These are phyloP conservation scores for Amylostereum areolatum DNA, from an alignment of 1,284 basidiomycete species.

Conservation along the genomic window DNA sequence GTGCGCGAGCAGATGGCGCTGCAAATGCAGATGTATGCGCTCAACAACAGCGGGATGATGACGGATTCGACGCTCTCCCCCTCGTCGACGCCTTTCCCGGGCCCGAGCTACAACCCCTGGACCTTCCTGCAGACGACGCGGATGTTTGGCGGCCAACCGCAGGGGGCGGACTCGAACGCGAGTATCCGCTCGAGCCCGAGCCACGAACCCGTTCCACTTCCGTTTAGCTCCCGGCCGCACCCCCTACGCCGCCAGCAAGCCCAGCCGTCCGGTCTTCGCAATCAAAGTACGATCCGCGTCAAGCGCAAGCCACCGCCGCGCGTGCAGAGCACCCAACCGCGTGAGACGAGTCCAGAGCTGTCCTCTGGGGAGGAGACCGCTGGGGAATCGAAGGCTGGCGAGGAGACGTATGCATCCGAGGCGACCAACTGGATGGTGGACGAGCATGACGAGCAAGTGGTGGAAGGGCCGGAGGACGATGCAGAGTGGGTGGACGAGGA, in stretches of 20 bases:
- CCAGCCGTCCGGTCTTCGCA: too few relatives aligned
- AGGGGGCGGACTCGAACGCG: constrained; percentile 34
- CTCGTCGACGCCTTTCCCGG: constrained; percentile 62
- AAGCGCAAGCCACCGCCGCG: constrained; percentile 53
- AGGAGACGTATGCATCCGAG: constrained; percentile 24
- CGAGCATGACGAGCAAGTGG: too few relatives aligned
- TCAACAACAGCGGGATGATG: constrained; percentile 57
- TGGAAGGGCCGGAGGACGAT: too few relatives aligned
- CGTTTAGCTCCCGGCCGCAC: constrained; percentile 34
- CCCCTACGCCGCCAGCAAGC: constrained; percentile 23
- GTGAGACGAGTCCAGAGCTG: constrained; percentile 71
- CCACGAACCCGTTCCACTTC: constrained; percentile 59
- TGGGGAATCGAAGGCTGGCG: constrained; percentile 46
- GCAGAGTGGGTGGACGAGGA: constrained; percentile 72
- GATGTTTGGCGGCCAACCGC: constrained; percentile 31
- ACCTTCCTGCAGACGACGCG: constrained; percentile 47
- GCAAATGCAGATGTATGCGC: constrained; percentile 72
- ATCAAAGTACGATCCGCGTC: constrained; percentile 28
- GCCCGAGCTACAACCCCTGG: constrained; percentile 58
- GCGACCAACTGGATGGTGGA: constrained; percentile 14
- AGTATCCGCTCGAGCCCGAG: constrained; percentile 72
- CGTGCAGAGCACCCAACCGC: constrained; percentile 73
- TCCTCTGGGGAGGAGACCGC: constrained; percentile 56
- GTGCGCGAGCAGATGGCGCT: constrained; percentile 63
- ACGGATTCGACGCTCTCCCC: constrained; percentile 71